Percentiles rank a stretch among this genome's conserved stretches.
Evolutionary conservation across 1,284 basidiomycete species (phyloP).

Genomic region (Sporisorium scitamineum): DNA sequence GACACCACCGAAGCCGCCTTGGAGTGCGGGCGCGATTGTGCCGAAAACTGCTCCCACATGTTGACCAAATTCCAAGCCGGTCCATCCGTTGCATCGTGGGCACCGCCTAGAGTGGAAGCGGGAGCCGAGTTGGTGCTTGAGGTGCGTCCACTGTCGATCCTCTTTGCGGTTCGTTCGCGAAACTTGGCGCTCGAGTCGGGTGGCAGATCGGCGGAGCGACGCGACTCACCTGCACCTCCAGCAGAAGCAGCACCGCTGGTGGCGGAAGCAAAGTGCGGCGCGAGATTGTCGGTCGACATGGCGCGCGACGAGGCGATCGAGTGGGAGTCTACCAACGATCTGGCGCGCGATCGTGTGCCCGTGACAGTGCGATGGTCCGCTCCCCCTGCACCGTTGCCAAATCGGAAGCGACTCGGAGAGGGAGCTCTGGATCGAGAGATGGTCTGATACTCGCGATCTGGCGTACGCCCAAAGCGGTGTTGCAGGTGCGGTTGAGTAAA

Average conservation of each 20-base stretch:
- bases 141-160: constrained; percentile 43
- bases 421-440: constrained; percentile 62
- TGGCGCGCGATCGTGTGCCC: constrained; percentile 57
- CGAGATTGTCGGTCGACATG: constrained; percentile 56
- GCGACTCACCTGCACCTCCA: constrained; percentile 12
- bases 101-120: constrained; percentile 7
- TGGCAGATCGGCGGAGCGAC: constrained; percentile 47
- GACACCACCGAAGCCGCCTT: constrained; percentile 39
- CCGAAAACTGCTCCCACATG: constrained; percentile 48
- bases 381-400: constrained; percentile 17
- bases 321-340: constrained; percentile 51
- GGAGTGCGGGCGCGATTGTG: constrained; percentile 35
- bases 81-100: constrained; percentile 13
- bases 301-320: constrained; percentile 39
- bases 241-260: constrained; percentile 2
- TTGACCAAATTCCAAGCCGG: constrained; percentile 30
- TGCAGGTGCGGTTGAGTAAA: constrained; percentile 36
- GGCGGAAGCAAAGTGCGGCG: constrained; percentile 36
- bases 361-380: constrained; percentile 34
- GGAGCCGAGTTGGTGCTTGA: constrained; percentile 55
- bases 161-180: constrained; percentile 39
- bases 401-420: constrained; percentile 55
- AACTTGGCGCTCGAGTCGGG: constrained; percentile 60
- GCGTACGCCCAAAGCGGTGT: constrained; percentile 8
- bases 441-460: constrained; percentile 47